Base-by-base conservation (phyloP, 805 yeast species). In the Kregervanrija fluxuum region DNA sequence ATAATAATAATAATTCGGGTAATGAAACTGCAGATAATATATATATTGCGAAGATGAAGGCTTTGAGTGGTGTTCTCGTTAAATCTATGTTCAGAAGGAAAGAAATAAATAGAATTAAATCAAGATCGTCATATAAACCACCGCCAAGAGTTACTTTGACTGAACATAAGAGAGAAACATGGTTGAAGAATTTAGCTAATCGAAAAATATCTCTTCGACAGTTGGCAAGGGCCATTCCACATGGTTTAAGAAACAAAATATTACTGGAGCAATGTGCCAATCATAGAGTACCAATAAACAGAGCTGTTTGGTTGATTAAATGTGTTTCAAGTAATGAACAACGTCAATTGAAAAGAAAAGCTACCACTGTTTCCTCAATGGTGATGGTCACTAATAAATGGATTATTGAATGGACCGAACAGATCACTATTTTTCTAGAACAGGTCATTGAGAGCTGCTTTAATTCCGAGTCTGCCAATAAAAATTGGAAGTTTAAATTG, bases 71-170 rank as follows among this genome's bases (percentile, higher is more conserved):
- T 9, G 65, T 78, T 43, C 64, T 80, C 52, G 60, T 72, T 40
- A 65, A 65, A 42, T 70, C 84, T 4, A 66, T 78, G 52, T 65
- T 68, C n/a, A 62, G 67, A 36, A 67, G 82, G 33, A 66, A 71
- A 28, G 58, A 66, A 16, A 59, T 69, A 46, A 75, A 74, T 53
- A 66, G 69, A 37, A 66, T 80, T 11, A 60, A 65, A 3, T 64
- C 73, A 10, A 74, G 73, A 22, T 68, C 81, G 2, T 70, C 79
- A 5, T 86, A 80, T 65, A 81, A 77, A 50, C 85, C 91, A 5
- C 95, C 95, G 1, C 90, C 95, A 11, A 69, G 96, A 50, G 95
- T 91, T 28, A 91, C 96, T 0, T 63, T 91, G 30, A 90, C 97
- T 0, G 95, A 90, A 48, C 83, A 81, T 56, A 85, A 86, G 59